A percentile compares a stretch with the other conserved stretches of the same genome.
phyloP scores from a whole-genome alignment of 768 basidiomycete species.

The Lyophyllum shimeji region DNA sequence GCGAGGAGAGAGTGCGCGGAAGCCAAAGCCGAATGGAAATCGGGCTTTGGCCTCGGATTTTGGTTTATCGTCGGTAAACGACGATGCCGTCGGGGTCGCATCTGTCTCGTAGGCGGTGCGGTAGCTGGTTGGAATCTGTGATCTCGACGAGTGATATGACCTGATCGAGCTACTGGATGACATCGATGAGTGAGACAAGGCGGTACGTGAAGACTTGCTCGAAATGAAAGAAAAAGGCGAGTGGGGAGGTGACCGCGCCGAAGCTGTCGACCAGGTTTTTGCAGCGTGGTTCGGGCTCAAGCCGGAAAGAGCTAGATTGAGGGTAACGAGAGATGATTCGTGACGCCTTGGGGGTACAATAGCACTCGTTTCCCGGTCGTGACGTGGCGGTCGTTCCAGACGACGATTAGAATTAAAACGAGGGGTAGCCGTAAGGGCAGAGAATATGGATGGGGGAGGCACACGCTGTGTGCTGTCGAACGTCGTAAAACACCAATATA shows the following conservation, averaged over 20 bases:
- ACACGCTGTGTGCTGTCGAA: background rate
- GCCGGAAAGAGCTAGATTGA: background rate
- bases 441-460: constrained; percentile 7
- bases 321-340: background rate
- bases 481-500: constrained; percentile 1
- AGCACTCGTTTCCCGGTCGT: background rate
- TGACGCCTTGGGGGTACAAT: background rate
- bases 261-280: background rate
- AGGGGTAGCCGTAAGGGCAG: constrained; percentile 3
- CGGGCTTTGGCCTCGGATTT: background rate
- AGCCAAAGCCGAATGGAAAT: background rate
- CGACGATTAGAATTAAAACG: constrained; percentile 7
- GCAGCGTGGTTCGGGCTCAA: constrained; percentile 6
- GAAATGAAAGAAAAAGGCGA: background rate
- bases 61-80: background rate
- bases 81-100: background rate
- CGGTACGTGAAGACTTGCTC: background rate
- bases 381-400: constrained; percentile 11
- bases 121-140: background rate
- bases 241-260: background rate
- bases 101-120: background rate
- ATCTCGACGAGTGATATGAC: background rate
- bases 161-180: background rate
- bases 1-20: background rate
- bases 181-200: background rate